Evolutionary conservation across 2,329 filamentous ascomycete genomes (phyloP), one percentile per base, ranked within the genome.

Genomic region (Camptophora hylomeconis): DNA sequence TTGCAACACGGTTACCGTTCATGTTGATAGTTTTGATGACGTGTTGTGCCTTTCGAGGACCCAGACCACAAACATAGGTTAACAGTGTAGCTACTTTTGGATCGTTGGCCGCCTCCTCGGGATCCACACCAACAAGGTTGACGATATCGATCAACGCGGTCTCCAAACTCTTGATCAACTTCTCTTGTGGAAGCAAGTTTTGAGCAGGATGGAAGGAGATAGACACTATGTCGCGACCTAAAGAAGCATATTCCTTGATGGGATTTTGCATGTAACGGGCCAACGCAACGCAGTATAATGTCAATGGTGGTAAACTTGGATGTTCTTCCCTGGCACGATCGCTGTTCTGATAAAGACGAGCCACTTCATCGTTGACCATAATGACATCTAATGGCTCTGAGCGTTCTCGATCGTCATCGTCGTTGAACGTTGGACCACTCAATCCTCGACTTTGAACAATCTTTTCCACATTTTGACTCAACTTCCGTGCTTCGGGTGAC

Each of bases 141-240:
- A 98, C 89, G 69, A 93, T 93, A 51, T 98, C 89, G 7, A 98
- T 87, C 73, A 98, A 81, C 24, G 87, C 83, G n/a, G 81, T 92
- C 47, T 98, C 89, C 10, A 98, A 67, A 36, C 83, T 74, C 51
- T 81, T 84, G 38, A 77, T 61, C 20, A 98, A 66, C 58, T 92
- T 86, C 20, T 95, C 87, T 36, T 84, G 72, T 0, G 86, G 79
- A 9, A 98, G 67, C 17, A 94, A 69, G 37, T 86, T 79, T 52
- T 98, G 89, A 45, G 84, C 86, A 3, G 81, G 73, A 44, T 94
- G 84, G 55, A 94, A 94, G 12, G 75, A 71, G 36, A 98, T 69
- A 2, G 87, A 92, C 8, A 77, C 63, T 36, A 95, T 74, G 48
- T 95, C 86, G 45, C 79, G 81, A 31, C 84, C 86, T 24, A 98